A percentile compares a stretch with the other conserved stretches of the same genome.
Conservation (phyloP, 345 rosid genomes). For the Mangifera indica region DNA sequence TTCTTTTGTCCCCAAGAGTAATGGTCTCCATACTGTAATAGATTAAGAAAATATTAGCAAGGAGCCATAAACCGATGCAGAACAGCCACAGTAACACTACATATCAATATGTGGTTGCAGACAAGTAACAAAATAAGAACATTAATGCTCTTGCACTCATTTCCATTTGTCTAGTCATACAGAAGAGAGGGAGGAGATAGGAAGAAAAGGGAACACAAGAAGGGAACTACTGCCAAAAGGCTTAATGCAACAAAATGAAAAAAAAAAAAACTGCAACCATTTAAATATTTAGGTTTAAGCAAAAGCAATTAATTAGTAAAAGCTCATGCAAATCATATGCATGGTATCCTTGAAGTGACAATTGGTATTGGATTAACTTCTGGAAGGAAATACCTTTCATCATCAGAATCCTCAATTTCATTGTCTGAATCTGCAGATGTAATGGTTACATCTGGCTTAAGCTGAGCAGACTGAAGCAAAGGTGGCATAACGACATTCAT, state of each 20-base stretch:
- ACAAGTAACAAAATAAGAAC: not conserved
- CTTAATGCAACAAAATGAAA: not conserved
- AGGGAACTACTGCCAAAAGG: not conserved
- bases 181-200: not conserved
- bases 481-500: conserved; percentile 99
- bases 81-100: not conserved
- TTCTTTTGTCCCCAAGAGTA: conserved; percentile 97
- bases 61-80: conserved; percentile 8
- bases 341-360: not conserved
- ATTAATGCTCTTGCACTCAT: not conserved
- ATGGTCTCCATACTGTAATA: conserved; percentile 96
- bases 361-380: not conserved
- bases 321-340: not conserved
- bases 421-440: conserved; percentile 96
- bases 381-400: conserved; percentile 67
- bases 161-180: not conserved
- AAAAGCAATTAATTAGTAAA: not conserved
- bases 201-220: not conserved
- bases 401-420: conserved; percentile 90
- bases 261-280: not conserved
- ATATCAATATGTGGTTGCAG: conserved; percentile 3
- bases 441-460: conserved; percentile 98
- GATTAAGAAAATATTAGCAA: conserved; percentile 22
- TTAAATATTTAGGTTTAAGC: not conserved
- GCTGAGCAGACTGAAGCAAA: conserved; percentile 94